phyloP scores from a whole-genome alignment of 2,329 filamentous ascomycete genomes.

The Botrytis tulipae region DNA sequence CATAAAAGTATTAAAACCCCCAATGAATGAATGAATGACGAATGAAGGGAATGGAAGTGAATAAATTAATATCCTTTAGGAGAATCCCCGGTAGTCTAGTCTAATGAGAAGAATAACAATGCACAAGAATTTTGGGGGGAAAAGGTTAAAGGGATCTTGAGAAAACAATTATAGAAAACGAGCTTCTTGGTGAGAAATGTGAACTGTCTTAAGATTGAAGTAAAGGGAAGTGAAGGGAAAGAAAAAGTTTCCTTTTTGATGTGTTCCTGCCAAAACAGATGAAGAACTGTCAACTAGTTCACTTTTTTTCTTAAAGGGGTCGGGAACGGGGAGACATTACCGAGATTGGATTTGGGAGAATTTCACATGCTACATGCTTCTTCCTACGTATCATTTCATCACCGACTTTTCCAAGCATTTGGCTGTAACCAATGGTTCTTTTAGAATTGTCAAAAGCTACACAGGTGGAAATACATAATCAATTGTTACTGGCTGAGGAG shows the following conservation, averaged over 20 bases:
- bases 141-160: not conserved
- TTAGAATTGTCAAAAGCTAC: not conserved
- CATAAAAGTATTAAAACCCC: constrained; percentile 1
- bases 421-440: constrained; percentile 1
- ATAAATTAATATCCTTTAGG: constrained; percentile 15
- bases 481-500: not conserved
- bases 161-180: not conserved
- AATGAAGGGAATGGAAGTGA: constrained; percentile 2
- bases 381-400: not conserved
- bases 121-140: not conserved
- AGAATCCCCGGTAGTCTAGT: not conserved
- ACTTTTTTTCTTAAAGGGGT: constrained; percentile 15
- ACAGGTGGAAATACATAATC: not conserved
- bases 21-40: constrained; percentile 16
- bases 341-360: constrained; percentile 17
- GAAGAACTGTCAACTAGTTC: constrained; percentile 3
- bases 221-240: constrained; percentile 4
- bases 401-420: constrained; percentile 14
- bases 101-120: constrained; percentile 8
- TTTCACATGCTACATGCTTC: constrained; percentile 3
- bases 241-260: constrained; percentile 17
- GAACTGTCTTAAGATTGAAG: not conserved
- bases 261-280: constrained; percentile 7
- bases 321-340: constrained; percentile 15
- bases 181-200: not conserved